Base-by-base conservation (phyloP, 2,329 filamentous ascomycete species). In the Nigrograna mackinnonii region DNA sequence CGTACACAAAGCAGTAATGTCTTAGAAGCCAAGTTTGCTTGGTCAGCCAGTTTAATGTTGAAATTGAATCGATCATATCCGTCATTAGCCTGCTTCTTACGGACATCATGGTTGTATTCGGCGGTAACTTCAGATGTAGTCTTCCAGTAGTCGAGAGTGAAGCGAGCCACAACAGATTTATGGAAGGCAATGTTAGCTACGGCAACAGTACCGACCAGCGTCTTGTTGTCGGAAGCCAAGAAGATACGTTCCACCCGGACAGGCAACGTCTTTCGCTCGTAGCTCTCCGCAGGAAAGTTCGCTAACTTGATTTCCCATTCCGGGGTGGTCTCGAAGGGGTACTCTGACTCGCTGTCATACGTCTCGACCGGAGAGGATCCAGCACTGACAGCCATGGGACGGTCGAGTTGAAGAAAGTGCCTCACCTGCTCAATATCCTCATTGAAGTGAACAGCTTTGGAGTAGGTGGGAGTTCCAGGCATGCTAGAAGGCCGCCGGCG, bases 121-220 rank as follows among this genome's bases (percentile, higher is more conserved):
- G 89, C 92, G 26, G 80, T 79, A 2, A 97, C 87, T 66, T 99
- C 94, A 1, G 94, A 99, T 0, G 91, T 95, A 0, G 94, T 99
- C 78, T 95, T 96, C 94, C 94, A 99, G 72, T 95, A 94, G 68
- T 99, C 94, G 35, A 96, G 80, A 0, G 94, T 99, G 69, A 99
- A 99, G 37, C 94, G 84, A 67, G 90, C 92, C n/a, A 87, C 84
- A 40, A 99, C 89, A 5, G 78, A 70, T 72, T 99, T 99, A 40
- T 91, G 82, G 72, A 95, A 99, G 0, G 91, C 83, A 32, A 97
- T 71, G 69, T 99, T 99, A 64, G 86, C 84, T 17, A 95, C 91
- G 6, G 84, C 87, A 39, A 96, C 80, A 14, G 84, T 87, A 11
- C 94, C 94, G 37, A 96, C 79, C 52, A 99, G 73, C 1, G 80